Conservation (phyloP, 2,329 filamentous ascomycete genomes). For the Alternaria viburni region DNA sequence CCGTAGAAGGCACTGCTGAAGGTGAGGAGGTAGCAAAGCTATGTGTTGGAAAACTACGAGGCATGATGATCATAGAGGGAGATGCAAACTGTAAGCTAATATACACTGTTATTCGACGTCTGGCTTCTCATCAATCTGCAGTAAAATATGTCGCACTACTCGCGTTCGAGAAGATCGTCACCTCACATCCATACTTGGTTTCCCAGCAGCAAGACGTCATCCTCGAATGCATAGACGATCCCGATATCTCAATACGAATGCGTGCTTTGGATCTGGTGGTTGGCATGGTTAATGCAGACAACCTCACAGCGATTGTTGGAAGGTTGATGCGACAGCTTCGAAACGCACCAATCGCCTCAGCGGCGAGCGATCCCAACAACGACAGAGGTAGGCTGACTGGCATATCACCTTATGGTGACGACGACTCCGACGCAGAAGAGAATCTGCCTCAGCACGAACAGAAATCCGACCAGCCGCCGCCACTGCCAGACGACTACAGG, state of each 20-base stretch:
- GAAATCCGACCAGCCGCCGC: constrained; percentile 58
- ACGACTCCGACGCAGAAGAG: constrained; percentile 63
- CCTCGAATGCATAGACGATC: constrained; percentile 91
- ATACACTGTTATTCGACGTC: constrained; percentile 13
- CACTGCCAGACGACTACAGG: constrained; percentile 85
- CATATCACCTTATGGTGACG: constrained; percentile 59
- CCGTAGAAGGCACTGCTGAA: constrained; percentile 77
- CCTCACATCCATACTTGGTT: constrained; percentile 86
- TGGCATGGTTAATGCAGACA: constrained; percentile 91
- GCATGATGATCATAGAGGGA: constrained; percentile 91
- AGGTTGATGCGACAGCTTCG: constrained; percentile 83
- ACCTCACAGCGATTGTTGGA: constrained; percentile 81
- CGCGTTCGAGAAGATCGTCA: constrained; percentile 93
- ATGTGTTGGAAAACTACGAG: constrained; percentile 89
- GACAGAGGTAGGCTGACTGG: constrained; percentile 54
- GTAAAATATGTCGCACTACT: constrained; percentile 97
- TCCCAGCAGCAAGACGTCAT: constrained; percentile 95
- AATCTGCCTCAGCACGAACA: constrained; percentile 59
- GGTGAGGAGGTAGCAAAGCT: constrained; percentile 90
- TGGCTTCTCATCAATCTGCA: constrained; percentile 47
- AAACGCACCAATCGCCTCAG: constrained; percentile 66
- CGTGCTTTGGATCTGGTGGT: constrained; percentile 90
- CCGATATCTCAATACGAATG: constrained; percentile 93
- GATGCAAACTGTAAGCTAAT: constrained; percentile 81
- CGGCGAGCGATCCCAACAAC: constrained; percentile 53